phyloP scores from a whole-genome alignment of 805 yeast genomes.

The Kodamaea neixiangensis region DNA sequence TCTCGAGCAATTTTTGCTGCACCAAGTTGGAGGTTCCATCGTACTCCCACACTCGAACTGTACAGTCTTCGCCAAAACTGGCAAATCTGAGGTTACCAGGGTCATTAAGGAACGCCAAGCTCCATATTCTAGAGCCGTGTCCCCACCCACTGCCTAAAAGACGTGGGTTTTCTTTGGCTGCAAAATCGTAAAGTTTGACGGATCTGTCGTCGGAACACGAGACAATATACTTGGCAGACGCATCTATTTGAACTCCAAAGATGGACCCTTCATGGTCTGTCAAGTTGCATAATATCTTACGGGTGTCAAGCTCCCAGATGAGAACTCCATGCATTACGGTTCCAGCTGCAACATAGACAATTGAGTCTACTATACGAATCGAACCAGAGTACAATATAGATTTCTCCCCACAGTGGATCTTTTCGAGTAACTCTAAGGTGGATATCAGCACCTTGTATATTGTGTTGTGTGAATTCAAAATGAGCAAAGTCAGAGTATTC shows the following conservation, averaged over 20 bases:
- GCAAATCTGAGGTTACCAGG: slow-evolving; percentile 39
- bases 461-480: slow-evolving; percentile 81
- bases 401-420: slow-evolving; percentile 59
- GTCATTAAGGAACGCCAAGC: slow-evolving; percentile 48
- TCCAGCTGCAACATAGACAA: slow-evolving; percentile 75
- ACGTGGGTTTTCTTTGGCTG: slow-evolving; percentile 42
- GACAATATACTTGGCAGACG: slow-evolving; percentile 54
- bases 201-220: slow-evolving; percentile 96
- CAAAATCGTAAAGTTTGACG: slow-evolving; percentile 69
- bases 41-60: slow-evolving; percentile 76
- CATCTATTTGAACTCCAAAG: slow-evolving; percentile 71
- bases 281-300: slow-evolving; percentile 52
- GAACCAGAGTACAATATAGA: slow-evolving; percentile 89
- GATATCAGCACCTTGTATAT: slow-evolving; percentile 42
- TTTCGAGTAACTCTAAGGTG: slow-evolving; percentile 27
- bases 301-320: slow-evolving; percentile 62
- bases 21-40: slow-evolving; percentile 29
- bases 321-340: slow-evolving; percentile 89
- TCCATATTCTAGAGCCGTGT: slow-evolving; percentile 94
- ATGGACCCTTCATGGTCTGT: slow-evolving; percentile 89
- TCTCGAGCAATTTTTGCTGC: slow-evolving; percentile 50
- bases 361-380: slow-evolving; percentile 48
- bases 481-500: slow-evolving; percentile 33
- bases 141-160: slow-evolving; percentile 90
- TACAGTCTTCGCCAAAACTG: slow-evolving; percentile 81